These are phyloP conservation scores for Pistacia atlantica DNA, from an alignment of 345 rosid species.

Conservation along the genomic window DNA sequence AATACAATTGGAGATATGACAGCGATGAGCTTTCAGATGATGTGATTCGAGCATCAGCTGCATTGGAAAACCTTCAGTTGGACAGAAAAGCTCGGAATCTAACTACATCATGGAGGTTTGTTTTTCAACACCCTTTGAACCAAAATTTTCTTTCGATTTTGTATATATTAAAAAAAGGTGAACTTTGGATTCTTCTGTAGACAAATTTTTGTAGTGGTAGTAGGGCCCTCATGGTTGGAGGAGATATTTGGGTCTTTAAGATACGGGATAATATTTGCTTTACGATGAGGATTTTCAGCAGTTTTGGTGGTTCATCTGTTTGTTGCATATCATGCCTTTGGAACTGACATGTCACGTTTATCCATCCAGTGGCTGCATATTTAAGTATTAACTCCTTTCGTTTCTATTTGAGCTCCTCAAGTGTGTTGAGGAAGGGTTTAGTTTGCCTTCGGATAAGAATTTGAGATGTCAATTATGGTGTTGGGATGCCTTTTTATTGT, in stretches of 20 bases:
- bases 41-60: slow-evolving; percentile 74
- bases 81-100: slow-evolving; percentile 90
- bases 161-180: neutral
- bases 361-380: neutral
- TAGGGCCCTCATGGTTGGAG: neutral
- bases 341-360: neutral
- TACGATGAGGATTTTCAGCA: neutral
- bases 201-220: neutral
- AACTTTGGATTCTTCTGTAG: neutral
- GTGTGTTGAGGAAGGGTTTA: neutral
- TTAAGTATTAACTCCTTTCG: neutral
- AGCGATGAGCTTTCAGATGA: slow-evolving; percentile 70
- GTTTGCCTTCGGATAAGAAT: neutral
- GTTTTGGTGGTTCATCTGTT: neutral
- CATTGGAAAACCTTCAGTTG: slow-evolving; percentile 89
- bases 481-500: neutral
- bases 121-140: slow-evolving; percentile 16
- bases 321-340: neutral
- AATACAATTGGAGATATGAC: slow-evolving; percentile 80
- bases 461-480: neutral
- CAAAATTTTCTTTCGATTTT: neutral
- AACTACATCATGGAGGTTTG: slow-evolving; percentile 90
- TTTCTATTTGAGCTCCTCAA: neutral
- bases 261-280: neutral
- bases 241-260: slow-evolving; percentile 2